Evolutionary conservation across 192 early-diverging fungal species (phyloP), one percentile per base, ranked within the genome.

Genomic region (Coemansia sp.): DNA sequence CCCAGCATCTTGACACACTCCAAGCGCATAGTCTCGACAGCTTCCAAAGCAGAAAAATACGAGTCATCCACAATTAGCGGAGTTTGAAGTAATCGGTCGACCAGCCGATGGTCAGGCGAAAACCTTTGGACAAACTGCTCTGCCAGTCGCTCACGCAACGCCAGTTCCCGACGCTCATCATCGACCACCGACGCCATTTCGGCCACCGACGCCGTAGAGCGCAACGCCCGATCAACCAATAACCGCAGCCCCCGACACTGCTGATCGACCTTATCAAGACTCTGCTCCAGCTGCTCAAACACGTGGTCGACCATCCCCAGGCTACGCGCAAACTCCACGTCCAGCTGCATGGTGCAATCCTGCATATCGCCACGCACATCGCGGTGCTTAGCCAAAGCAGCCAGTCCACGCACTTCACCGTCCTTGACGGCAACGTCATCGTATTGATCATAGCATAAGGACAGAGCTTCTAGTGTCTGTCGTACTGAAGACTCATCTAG

Each of bases 301-400:
- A 66, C 70, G 3, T 18, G 50, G 29, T 81, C 63, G 18, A 76
- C 78, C 18, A 50, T 25, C 12, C 45, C 58, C 55, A 81, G 67
- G n/a, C 69, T 58, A 5, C 12, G 48, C 5, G 66, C 69, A 64
- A 81, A 81, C 12, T 70, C 68, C 10, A 51, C 54, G 63, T 81
- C 73, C 60, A 76, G 32, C 22, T 57, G 56, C 18, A 57, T 38
- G 10, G 52, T 20, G 3, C 54, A 55, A 17, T 38, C 60, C 14
- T 66, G 66, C 78, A 81, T 81, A 36, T 75, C 73, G 8, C 32
- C 49, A 4, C 73, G 78, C 36, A 81, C 38, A 32, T 81, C 73
- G 0, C 72, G 68, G 40, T 72, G 69, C 18, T 56, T 30, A 1
- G 42, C 60, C 14, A 66, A 51, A 3, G 45, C 40, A 7, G 28